Percentiles rank a stretch among this genome's conserved stretches.
phyloP scores from a whole-genome alignment of 2,329 filamentous ascomycete species.

The Hypoxylon sp. region DNA sequence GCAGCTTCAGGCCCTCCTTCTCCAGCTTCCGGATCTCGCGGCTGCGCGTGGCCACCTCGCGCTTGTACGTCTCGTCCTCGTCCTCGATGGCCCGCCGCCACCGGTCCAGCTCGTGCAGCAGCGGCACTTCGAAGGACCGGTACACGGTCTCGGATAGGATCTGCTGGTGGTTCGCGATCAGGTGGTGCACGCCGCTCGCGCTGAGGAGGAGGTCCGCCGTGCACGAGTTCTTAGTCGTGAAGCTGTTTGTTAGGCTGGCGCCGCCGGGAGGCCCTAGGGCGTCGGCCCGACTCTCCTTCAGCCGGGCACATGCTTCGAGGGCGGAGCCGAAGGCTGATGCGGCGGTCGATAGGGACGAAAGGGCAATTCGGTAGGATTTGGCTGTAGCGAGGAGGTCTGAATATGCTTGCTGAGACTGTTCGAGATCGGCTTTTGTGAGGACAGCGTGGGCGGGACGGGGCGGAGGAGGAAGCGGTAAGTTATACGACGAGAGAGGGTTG shows the following conservation, averaged over 20 bases:
- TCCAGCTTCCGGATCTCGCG: constrained; percentile 75
- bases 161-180: constrained; percentile 78
- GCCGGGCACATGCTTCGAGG: constrained; percentile 76
- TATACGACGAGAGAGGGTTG: constrained; percentile 71
- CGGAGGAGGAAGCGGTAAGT: constrained; percentile 72
- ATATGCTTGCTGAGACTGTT: constrained; percentile 74
- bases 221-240: constrained; percentile 65
- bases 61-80: constrained; percentile 73
- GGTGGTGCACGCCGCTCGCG: constrained; percentile 75
- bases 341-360: constrained; percentile 72
- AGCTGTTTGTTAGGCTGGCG: constrained; percentile 62
- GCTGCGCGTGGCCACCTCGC: constrained; percentile 67
- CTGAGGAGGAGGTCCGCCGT: constrained; percentile 75
- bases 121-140: constrained; percentile 76
- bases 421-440: constrained; percentile 74
- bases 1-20: constrained; percentile 74
- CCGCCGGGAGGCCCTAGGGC: constrained; percentile 60
- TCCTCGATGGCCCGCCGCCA: constrained; percentile 76
- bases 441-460: constrained; percentile 71
- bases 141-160: constrained; percentile 79
- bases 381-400: constrained; percentile 72
- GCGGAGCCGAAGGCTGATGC: constrained; percentile 75
- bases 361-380: constrained; percentile 74
- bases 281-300: constrained; percentile 76
- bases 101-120: constrained; percentile 77